Conservation (phyloP, 768 basidiomycete species). For the Mycena belliarum region DNA sequence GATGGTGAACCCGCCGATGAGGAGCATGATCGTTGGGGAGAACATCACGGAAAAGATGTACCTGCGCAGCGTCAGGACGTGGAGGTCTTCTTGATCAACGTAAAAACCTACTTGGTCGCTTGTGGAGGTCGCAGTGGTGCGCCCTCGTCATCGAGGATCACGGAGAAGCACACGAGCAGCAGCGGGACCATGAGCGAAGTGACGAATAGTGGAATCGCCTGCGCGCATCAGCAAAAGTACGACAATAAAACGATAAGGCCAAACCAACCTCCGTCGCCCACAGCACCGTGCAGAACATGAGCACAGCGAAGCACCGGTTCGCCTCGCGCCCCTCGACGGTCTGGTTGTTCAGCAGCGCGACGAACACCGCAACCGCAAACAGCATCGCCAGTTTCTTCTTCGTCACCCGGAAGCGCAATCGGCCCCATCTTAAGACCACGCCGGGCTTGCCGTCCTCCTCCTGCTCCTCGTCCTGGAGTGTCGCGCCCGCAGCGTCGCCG, state of each 20-base stretch:
- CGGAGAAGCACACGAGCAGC: conserved; percentile 80
- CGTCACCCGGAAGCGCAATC: conserved; percentile 68
- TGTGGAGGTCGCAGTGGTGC: conserved; percentile 56
- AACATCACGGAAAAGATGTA: conserved; percentile 96
- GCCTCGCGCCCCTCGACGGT: conserved; percentile 67
- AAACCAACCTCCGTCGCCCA: conserved; percentile 92
- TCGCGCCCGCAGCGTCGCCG: conserved; percentile 40
- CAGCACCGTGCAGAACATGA: conserved; percentile 86
- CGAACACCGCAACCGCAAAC: conserved; percentile 59
- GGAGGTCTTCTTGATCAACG: neutral
- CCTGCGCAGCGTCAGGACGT: conserved; percentile 40
- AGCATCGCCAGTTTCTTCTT: conserved; percentile 58
- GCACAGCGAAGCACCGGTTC: conserved; percentile 87
- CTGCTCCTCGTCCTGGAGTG: conserved; percentile 39
- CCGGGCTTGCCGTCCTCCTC: conserved; percentile 32
- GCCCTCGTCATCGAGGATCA: conserved; percentile 65
- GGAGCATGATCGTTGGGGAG: conserved; percentile 96
- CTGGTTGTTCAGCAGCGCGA: conserved; percentile 58
- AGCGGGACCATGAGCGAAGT: conserved; percentile 90
- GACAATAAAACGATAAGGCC: neutral
- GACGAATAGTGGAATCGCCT: conserved; percentile 98
- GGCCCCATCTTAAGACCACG: conserved; percentile 57
- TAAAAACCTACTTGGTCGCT: conserved; percentile 71
- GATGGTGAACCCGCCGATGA: conserved; percentile 97
- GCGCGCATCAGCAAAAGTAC: conserved; percentile 2